Evolutionary conservation across 2,329 filamentous ascomycete species (phyloP).

Genomic region (Pochonia chlamydosporia): DNA sequence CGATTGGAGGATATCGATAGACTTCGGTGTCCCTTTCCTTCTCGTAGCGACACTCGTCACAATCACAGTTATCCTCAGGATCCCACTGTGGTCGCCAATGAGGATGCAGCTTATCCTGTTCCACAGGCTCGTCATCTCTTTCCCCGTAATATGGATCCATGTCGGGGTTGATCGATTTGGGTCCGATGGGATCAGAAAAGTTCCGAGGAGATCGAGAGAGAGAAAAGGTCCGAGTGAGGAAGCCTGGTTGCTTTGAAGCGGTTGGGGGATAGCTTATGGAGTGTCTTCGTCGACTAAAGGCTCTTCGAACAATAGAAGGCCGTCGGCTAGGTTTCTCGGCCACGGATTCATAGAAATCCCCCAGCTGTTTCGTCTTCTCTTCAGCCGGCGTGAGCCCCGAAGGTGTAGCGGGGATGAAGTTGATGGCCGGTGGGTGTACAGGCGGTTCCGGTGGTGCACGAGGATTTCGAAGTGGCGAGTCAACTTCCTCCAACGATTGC

Average conservation of each 20-base stretch:
- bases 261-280: constrained; percentile 36
- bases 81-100: constrained; percentile 54
- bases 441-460: constrained; percentile 52
- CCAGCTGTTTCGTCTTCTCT: constrained; percentile 46
- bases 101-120: constrained; percentile 52
- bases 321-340: constrained; percentile 39
- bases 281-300: constrained; percentile 43
- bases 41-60: constrained; percentile 24
- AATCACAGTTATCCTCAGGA: constrained; percentile 25
- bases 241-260: constrained; percentile 31
- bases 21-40: constrained; percentile 33
- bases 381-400: constrained; percentile 51
- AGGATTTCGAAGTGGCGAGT: constrained; percentile 58
- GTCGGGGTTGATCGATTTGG: constrained; percentile 19
- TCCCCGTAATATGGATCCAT: constrained; percentile 31
- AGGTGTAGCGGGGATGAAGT: constrained; percentile 59
- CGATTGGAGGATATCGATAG: constrained; percentile 42
- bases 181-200: constrained; percentile 20
- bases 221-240: constrained; percentile 48
- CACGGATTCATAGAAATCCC: constrained; percentile 47
- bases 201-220: constrained; percentile 37
- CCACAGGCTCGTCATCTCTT: constrained; percentile 39
- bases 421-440: constrained; percentile 35
- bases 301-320: constrained; percentile 47
- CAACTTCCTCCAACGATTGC: constrained; percentile 46